Base-by-base conservation (phyloP, 345 rosid species). In the Dimocarpus longan region DNA sequence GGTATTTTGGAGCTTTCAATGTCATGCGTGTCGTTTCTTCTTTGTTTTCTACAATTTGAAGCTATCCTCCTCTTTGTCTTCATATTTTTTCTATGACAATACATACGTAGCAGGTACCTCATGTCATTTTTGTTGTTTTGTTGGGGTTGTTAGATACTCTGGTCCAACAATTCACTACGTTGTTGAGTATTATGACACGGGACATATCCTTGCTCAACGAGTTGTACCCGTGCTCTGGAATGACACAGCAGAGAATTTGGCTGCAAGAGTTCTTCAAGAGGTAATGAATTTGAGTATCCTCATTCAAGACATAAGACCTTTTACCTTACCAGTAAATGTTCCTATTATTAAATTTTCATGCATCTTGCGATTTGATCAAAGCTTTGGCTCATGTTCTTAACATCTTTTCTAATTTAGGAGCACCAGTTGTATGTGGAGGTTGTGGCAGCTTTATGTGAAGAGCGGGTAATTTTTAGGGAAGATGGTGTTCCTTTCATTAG, bases 161-260 rank as follows among this genome's bases (percentile, higher is more conserved):
- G 99, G 98, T 60, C 88, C 98, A 6, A 96, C 98, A 4, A 88
- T 96, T 78, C 99, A 96, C 81, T 92, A 90, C 82, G 98, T 94
- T n/a, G 94, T 92, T 65, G 94, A 94, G 83, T 89, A 90, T 84
- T 96, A 91, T 43, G 99, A 96, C 78, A 87, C 92, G 8, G 98
- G 98, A 10, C 79, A 86, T 18, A 91, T 96, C 79, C 97, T 96
- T 81, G 97, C 98, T 80, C 99, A 96, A 79, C 85, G 88, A 66
- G 87, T 80, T 73, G 94, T 93, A 21, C 95, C 88, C 0, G 97
- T 95, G 65, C 81, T 80, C 64, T 85, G 91, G 50, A 76, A 84
- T 66, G 97, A 95, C 85, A 86, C 90, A 12, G 86, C 93, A 6
- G 93, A 92, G 81, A 91, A 89, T 60, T 86, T 95, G 48, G 97